These are phyloP conservation scores for Acrodontium crateriforme DNA, from an alignment of 2,329 filamentous ascomycete genomes.

Conservation along the genomic window DNA sequence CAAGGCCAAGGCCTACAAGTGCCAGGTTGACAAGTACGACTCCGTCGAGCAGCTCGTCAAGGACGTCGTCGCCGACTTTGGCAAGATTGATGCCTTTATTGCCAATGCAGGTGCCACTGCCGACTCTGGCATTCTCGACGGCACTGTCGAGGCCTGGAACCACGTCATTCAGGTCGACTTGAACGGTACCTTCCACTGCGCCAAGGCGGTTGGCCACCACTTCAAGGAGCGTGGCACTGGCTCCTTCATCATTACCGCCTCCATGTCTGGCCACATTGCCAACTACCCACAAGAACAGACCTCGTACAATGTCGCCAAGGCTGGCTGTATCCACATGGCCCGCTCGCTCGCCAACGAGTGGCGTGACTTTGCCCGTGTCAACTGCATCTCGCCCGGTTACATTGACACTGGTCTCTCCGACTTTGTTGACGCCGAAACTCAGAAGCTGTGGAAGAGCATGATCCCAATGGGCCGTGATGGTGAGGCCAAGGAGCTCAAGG, in stretches of 20 bases:
- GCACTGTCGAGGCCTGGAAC: constrained; percentile 56
- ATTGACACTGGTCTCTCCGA: constrained; percentile 55
- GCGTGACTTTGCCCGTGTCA: constrained; percentile 55
- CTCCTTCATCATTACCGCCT: constrained; percentile 53
- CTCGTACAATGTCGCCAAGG: constrained; percentile 52
- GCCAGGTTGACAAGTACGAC: constrained; percentile 44
- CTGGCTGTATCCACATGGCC: constrained; percentile 45
- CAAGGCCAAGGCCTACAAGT: constrained; percentile 56
- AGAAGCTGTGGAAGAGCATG: constrained; percentile 46
- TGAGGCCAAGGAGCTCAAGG: constrained; percentile 53
- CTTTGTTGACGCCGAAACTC: constrained; percentile 45
- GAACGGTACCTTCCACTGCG: constrained; percentile 74
- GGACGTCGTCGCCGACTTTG: constrained; percentile 54
- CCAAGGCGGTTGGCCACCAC: constrained; percentile 74
- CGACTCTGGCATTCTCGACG: constrained; percentile 53
- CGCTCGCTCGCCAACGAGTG: constrained; percentile 54
- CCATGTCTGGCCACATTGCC: constrained; percentile 69
- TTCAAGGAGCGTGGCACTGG: constrained; percentile 53
- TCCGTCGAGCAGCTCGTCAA: constrained; percentile 43
- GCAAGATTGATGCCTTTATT: constrained; percentile 53
- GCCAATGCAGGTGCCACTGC: constrained; percentile 58
- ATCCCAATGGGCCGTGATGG: constrained; percentile 48
- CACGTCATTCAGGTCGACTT: constrained; percentile 75
- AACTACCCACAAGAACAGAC: constrained; percentile 66
- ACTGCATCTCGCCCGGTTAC: constrained; percentile 54